Conservation (phyloP, 176 grass and related monocot species). For the Aegilops sharonensis region DNA sequence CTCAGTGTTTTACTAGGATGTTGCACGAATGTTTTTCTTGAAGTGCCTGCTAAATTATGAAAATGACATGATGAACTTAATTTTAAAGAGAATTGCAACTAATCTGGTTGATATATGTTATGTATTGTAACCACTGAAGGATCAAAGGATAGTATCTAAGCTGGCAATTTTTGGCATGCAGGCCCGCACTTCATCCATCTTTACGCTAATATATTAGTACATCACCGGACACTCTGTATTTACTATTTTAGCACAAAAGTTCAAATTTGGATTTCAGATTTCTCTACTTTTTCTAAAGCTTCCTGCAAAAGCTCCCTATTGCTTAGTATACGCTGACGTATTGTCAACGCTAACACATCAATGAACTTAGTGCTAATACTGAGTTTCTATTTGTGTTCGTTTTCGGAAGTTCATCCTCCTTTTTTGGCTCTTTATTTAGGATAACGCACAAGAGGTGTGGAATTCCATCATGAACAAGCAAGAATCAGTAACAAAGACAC, state of each 20-base stretch:
- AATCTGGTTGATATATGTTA: not conserved
- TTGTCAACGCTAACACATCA: not conserved
- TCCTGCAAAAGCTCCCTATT: not conserved
- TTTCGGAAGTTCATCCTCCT: not conserved
- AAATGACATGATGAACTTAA: not conserved
- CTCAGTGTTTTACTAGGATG: not conserved
- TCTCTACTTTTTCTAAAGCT: not conserved
- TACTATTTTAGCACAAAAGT: not conserved
- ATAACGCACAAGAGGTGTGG: slow-evolving; percentile 33
- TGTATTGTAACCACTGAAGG: not conserved
- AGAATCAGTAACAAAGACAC: slow-evolving; percentile 29
- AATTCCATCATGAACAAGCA: slow-evolving; percentile 35
- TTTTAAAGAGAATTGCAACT: not conserved
- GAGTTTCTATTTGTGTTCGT: not conserved
- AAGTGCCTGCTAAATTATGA: not conserved
- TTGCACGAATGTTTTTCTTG: not conserved
- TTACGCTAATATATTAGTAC: not conserved
- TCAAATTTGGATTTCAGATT: not conserved
- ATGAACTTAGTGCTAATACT: not conserved
- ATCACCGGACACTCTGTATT: not conserved
- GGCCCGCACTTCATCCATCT: not conserved
- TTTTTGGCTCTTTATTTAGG: slow-evolving; percentile 22
- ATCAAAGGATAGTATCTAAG: not conserved
- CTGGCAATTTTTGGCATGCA: not conserved
- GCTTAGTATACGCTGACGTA: not conserved